Conservation (phyloP, 306 rosid genomes). For the Pachyrhizus erosus region DNA sequence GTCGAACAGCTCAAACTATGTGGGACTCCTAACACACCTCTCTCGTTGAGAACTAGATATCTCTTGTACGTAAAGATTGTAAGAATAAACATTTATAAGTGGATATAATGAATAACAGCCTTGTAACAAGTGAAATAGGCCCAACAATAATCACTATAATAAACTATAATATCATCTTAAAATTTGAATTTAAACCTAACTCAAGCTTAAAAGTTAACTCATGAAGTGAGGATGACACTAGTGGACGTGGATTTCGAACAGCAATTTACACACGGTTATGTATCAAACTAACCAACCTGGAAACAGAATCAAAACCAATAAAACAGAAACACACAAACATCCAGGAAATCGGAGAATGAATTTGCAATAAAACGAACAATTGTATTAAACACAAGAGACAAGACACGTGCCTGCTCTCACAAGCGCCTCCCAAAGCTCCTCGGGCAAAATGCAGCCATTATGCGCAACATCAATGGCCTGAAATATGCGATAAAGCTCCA, state of each 20-base stretch:
- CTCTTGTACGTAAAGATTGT: no score
- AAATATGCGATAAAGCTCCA: constrained; percentile 88
- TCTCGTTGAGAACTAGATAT: no score
- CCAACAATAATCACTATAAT: background rate
- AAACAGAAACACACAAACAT: constrained; percentile 28
- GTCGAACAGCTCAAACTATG: constrained; percentile 22
- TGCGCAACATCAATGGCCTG: constrained; percentile 97
- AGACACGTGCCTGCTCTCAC: constrained; percentile 70
- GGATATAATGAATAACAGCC: no score
- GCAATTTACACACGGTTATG: background rate
- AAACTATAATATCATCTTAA: background rate
- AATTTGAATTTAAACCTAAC: no score
- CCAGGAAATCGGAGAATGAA: background rate
- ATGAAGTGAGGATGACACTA: background rate
- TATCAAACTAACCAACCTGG: background rate
- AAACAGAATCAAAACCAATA: constrained; percentile 13
- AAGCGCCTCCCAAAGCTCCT: constrained; percentile 98
- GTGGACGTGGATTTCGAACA: background rate
- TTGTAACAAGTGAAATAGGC: background rate
- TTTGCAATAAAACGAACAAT: background rate
- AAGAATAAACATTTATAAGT: no score
- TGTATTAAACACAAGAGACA: background rate
- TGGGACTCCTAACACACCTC: no score
- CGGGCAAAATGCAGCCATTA: constrained; percentile 87
- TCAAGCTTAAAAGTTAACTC: background rate